phyloP scores from a whole-genome alignment of 2,329 filamentous ascomycete genomes.

The Trichoderma guizhouense region DNA sequence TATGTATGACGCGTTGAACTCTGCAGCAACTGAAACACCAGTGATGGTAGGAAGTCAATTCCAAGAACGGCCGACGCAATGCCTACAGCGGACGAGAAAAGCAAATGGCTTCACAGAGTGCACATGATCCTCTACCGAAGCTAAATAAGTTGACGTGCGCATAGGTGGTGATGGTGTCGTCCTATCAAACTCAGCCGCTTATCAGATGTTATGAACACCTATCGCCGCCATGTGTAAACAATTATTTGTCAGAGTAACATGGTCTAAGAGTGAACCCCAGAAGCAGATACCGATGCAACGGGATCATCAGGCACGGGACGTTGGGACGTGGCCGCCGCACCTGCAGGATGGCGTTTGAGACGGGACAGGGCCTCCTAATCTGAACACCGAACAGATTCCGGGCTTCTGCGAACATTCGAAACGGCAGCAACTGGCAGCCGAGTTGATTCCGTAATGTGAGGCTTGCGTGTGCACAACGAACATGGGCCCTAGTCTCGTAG shows the following conservation, averaged over 20 bases:
- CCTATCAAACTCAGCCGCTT: neutral
- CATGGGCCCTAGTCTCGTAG: neutral
- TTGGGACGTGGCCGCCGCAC: neutral
- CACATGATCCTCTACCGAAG: neutral
- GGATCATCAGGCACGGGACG: slow-evolving; percentile 9
- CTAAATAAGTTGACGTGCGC: neutral
- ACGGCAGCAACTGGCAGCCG: neutral
- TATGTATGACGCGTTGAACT: neutral
- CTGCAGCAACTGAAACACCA: neutral
- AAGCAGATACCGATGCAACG: slow-evolving; percentile 1
- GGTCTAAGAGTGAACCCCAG: neutral
- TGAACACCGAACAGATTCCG: neutral
- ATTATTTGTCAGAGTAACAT: neutral
- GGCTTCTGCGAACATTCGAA: neutral
- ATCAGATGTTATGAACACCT: neutral
- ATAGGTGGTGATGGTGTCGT: neutral
- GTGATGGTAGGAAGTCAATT: neutral
- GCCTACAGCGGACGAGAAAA: neutral
- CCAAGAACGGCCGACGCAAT: neutral
- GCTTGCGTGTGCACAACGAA: neutral
- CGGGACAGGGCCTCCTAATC: neutral
- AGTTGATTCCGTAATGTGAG: neutral
- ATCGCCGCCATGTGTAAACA: neutral
- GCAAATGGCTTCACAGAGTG: neutral
- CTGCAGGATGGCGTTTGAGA: neutral